These are phyloP conservation scores for Podospora australis DNA, from an alignment of 495 filamentous ascomycete genomes.

Conservation along the genomic window DNA sequence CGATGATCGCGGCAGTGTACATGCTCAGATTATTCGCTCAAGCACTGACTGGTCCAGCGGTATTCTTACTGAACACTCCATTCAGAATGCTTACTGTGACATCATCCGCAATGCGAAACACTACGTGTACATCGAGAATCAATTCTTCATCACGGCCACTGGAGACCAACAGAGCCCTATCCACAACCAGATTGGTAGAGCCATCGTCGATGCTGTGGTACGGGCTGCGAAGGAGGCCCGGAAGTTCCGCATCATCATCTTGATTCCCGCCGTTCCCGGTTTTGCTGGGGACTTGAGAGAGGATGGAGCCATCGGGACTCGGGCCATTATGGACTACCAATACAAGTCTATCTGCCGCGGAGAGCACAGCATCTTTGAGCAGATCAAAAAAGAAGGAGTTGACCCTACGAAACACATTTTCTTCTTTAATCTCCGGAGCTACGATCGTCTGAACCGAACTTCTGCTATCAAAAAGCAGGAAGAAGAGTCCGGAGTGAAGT, in stretches of 20 bases:
- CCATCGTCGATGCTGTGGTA: conserved; percentile 87
- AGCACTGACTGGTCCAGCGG: conserved; percentile 95
- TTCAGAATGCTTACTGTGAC: conserved; percentile 86
- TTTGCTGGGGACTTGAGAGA: conserved; percentile 88
- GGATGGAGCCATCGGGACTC: conserved; percentile 73
- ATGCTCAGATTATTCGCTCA: conserved; percentile 78
- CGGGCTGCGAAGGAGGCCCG: conserved; percentile 73
- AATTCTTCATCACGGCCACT: conserved; percentile 96
- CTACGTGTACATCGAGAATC: conserved; percentile 95
- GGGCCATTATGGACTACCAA: conserved; percentile 98
- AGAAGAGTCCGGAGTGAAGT: conserved; percentile 70
- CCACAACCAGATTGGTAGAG: conserved; percentile 75
- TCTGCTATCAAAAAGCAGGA: conserved; percentile 61
- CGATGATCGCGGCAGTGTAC: conserved; percentile 57
- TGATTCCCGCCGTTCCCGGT: conserved; percentile 87
- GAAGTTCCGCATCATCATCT: conserved; percentile 84
- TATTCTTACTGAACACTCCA: conserved; percentile 80
- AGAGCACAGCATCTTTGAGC: conserved; percentile 80
- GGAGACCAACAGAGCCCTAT: conserved; percentile 79
- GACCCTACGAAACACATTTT: conserved; percentile 79
- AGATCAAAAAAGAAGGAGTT: conserved; percentile 68
- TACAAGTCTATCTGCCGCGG: conserved; percentile 93
- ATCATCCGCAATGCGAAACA: conserved; percentile 79
- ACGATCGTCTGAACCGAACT: conserved; percentile 83
- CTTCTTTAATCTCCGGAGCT: conserved; percentile 84